These are phyloP conservation scores for Kondoa malvinella DNA, from an alignment of 768 basidiomycete species.

Conservation along the genomic window DNA sequence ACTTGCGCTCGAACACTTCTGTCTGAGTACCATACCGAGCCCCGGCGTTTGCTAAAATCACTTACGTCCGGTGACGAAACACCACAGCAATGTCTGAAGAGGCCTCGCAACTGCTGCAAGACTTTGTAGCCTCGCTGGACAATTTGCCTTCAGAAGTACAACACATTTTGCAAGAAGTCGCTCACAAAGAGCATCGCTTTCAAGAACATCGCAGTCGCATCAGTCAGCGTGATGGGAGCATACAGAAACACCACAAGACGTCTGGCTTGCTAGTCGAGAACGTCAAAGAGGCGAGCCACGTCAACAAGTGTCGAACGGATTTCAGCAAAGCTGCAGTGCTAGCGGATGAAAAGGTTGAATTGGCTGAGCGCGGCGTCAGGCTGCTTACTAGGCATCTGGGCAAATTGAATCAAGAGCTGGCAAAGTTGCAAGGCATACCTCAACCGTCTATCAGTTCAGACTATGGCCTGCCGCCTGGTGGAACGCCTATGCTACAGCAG, in stretches of 20 bases:
- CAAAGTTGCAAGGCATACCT: constrained; percentile 1
- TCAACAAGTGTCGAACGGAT: constrained; percentile 16
- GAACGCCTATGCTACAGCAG: not conserved
- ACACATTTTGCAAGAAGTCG: constrained; percentile 4
- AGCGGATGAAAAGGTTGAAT: constrained; percentile 17
- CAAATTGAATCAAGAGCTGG: constrained; percentile 10
- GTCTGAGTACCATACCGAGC: too few relatives aligned
- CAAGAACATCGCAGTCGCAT: constrained; percentile 6
- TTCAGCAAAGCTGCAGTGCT: constrained; percentile 10
- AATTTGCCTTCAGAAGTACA: constrained; percentile 5
- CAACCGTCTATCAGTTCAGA: not conserved
- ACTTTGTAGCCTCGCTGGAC: constrained; percentile 7
- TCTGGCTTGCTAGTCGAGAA: constrained; percentile 12
- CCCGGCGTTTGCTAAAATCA: too few relatives aligned
- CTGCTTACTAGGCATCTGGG: constrained; percentile 11
- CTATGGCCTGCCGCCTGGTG: not conserved
- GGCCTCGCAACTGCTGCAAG: not conserved
- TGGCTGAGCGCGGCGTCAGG: constrained; percentile 13
- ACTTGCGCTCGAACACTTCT: too few relatives aligned
- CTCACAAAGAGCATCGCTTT: not conserved
- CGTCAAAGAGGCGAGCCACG: constrained; percentile 12
- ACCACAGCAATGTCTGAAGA: not conserved
- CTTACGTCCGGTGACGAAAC: too few relatives aligned
- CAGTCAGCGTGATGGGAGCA: constrained; percentile 11
- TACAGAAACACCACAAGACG: constrained; percentile 17